phyloP scores from a whole-genome alignment of 106 monocot genomes.

The Platanthera guangdongensis region DNA sequence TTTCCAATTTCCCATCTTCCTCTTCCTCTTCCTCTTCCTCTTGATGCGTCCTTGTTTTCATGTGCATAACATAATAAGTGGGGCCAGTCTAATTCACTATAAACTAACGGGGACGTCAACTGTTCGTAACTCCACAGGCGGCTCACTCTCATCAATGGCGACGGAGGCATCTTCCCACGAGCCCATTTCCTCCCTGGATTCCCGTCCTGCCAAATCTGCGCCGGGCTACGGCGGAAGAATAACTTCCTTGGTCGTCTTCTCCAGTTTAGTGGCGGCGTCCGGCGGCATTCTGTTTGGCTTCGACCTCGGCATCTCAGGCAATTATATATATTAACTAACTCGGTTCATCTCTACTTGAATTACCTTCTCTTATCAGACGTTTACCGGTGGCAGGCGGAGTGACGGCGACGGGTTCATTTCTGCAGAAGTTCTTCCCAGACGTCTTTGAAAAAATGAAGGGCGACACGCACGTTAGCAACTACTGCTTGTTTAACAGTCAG shows the following conservation, averaged over 20 bases:
- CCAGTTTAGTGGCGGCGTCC: constrained; percentile 7
- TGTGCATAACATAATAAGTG: no score
- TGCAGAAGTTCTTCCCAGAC: constrained; percentile 34
- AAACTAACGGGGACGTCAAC: no score
- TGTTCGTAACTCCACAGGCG: no score
- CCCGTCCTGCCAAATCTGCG: neutral
- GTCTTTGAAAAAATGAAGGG: constrained; percentile 16
- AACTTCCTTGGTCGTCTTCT: constrained; percentile 7
- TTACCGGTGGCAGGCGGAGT: constrained; percentile 21
- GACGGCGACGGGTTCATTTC: constrained; percentile 29
- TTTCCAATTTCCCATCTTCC: no score
- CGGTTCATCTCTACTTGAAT: neutral
- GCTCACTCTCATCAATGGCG: neutral
- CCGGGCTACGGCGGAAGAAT: constrained; percentile 8
- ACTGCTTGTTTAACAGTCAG: constrained; percentile 37
- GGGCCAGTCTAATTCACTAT: no score
- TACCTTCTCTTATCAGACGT: no score
- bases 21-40: no score
- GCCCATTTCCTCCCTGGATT: neutral
- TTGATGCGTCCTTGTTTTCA: no score
- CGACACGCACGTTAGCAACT: constrained; percentile 25
- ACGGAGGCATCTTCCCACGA: neutral
- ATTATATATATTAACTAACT: neutral
- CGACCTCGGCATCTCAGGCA: constrained; percentile 20
- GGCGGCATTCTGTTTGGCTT: constrained; percentile 21